Evolutionary conservation across 495 filamentous ascomycete species (phyloP), one percentile per base, ranked within the genome.

Genomic region (Glonium stellatum): DNA sequence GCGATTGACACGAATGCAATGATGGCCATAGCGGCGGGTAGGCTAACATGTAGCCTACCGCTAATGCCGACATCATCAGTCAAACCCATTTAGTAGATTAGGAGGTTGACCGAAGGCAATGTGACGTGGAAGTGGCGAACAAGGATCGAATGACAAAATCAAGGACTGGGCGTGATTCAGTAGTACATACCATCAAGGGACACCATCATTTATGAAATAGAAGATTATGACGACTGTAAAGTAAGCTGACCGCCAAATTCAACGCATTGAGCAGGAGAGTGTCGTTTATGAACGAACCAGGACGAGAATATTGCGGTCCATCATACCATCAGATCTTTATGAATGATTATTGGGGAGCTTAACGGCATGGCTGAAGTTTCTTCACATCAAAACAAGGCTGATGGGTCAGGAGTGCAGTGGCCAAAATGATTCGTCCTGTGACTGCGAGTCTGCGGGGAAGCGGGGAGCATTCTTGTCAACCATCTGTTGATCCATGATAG

Each of bases 1-100:
- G 58, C 58, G 34, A 65, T 47, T 22, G 53, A 31, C 1, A 55
- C 48, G 41, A 65, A 65, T 8, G 58, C 53, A 10, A 61, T 55
- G 5, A 61, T 44, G 1, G 48, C 35, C 1, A 65, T 58, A 21
- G 62, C 44, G 13, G 58, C 36, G 8, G 36, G 8, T 39, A 39
- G 36, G 36, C 8, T 39, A 15, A 39, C 36, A 39, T 39, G 36
- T 8, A 39, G 36, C 8, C 15, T 39, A 15, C 36, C 36, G 36
- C 36, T 39, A 15, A 39, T 39, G 36, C 36, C 8, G 36, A 39
- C 36, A 39, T 39, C 36, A 15, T 8, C 15, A 39, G 36, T 15
- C 36, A 39, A 15, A 39, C 36, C 36, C 36, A 39, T 39, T 39
- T 39, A n/a, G n/a, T n/a, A n/a, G n/a, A n/a, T n/a, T n/a, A n/a